Evolutionary conservation across 306 rosid genomes (phyloP).

Genomic region (Quercus wislizeni): DNA sequence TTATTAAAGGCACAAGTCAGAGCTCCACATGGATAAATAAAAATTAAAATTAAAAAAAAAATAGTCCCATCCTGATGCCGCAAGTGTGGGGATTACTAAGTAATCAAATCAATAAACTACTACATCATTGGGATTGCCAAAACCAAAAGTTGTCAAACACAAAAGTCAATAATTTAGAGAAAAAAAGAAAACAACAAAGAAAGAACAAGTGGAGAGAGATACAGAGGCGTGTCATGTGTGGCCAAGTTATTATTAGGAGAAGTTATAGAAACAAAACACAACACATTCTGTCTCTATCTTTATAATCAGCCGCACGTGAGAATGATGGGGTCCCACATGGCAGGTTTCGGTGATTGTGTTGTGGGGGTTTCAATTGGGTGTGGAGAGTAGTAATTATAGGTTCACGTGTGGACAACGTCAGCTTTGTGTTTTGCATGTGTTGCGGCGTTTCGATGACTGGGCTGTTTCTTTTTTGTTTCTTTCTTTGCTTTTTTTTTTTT

Average conservation of each 20-base stretch:
- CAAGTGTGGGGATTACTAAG: slow-evolving; percentile 42
- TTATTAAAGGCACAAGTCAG: background rate
- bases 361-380: background rate
- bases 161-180: slow-evolving; percentile 40
- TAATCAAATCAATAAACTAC: background rate
- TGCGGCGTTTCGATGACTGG: slow-evolving; percentile 63
- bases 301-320: slow-evolving; percentile 59
- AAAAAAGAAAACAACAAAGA: slow-evolving; percentile 21
- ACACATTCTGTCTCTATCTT: slow-evolving; percentile 39
- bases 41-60: slow-evolving; percentile 15
- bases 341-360: background rate
- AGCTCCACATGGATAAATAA: background rate
- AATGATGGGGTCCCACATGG: slow-evolving; percentile 36
- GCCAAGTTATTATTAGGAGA: too few species aligned
- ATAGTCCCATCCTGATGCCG: slow-evolving; percentile 39
- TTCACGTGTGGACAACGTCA: slow-evolving; percentile 82
- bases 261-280: slow-evolving; percentile 12
- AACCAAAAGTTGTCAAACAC: slow-evolving; percentile 29
- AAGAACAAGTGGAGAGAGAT: background rate
- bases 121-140: slow-evolving; percentile 44
- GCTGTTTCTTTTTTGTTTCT: slow-evolving; percentile 26
- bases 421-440: slow-evolving; percentile 42
- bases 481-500: background rate
- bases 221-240: background rate
- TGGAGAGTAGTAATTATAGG: slow-evolving; percentile 1